Evolutionary conservation across 1,284 basidiomycete genomes (phyloP).

Genomic region (Ustilago cynodontis): DNA sequence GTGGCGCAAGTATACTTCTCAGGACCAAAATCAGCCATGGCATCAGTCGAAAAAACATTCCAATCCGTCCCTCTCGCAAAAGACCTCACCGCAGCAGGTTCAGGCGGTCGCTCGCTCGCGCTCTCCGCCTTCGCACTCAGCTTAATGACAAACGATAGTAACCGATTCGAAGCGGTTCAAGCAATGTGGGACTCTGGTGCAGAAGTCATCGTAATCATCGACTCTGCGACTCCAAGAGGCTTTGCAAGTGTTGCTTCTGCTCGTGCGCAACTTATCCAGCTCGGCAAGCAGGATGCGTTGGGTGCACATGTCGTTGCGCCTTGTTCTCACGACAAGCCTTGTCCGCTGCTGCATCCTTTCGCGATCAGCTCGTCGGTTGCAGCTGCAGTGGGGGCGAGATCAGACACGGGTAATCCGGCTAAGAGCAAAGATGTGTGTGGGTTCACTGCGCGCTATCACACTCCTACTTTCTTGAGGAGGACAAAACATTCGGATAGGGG

Average conservation of each 20-base stretch:
- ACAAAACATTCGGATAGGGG: slow-evolving; percentile 87
- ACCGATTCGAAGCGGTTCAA: slow-evolving; percentile 79
- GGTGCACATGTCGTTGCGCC: slow-evolving; percentile 78
- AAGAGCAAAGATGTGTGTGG: slow-evolving; percentile 76
- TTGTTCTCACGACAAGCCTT: slow-evolving; percentile 91
- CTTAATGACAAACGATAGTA: slow-evolving; percentile 76
- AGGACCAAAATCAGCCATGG: slow-evolving; percentile 38
- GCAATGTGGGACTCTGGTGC: slow-evolving; percentile 92
- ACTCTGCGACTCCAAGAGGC: slow-evolving; percentile 81
- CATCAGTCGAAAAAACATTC: slow-evolving; percentile 29
- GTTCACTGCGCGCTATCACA: slow-evolving; percentile 87
- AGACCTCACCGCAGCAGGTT: slow-evolving; percentile 15
- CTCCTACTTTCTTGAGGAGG: slow-evolving; percentile 83
- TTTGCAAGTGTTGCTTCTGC: slow-evolving; percentile 88
- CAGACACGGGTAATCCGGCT: slow-evolving; percentile 33
- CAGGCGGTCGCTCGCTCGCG: slow-evolving; percentile 74
- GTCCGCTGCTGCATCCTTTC: slow-evolving; percentile 76
- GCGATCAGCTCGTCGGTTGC: slow-evolving; percentile 25
- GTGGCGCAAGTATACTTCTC: slow-evolving; percentile 28
- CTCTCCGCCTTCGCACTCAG: slow-evolving; percentile 88
- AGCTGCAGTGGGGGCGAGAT: slow-evolving; percentile 11
- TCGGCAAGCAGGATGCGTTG: slow-evolving; percentile 71
- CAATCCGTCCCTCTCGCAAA: slow-evolving; percentile 36
- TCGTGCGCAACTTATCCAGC: slow-evolving; percentile 79
- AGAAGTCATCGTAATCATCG: slow-evolving; percentile 77